Evolutionary conservation across 2,329 filamentous ascomycete genomes (phyloP).

Genomic region (Fusarium sp.): DNA sequence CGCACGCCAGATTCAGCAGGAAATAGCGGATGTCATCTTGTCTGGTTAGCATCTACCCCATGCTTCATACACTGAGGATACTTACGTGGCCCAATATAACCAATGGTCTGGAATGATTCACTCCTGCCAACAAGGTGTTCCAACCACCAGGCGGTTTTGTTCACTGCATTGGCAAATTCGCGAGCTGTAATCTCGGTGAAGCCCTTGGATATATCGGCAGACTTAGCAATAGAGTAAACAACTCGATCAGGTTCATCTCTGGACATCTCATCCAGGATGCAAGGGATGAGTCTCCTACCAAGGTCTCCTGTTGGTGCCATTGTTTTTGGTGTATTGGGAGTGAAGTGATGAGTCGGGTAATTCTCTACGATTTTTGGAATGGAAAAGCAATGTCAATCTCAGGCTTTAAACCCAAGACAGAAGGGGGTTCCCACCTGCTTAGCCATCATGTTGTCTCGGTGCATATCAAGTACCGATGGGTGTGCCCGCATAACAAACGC

Average conservation of each 20-base stretch:
- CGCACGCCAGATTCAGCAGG: neutral
- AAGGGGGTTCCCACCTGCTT: too few species aligned
- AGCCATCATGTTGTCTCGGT: neutral
- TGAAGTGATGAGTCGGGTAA: fast-evolving
- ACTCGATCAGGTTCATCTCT: neutral
- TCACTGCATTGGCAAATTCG: neutral
- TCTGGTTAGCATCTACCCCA: fast-evolving
- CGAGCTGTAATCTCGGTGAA: neutral
- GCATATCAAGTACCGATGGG: neutral
- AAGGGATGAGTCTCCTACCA: neutral
- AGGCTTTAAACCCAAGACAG: neutral
- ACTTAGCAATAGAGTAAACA: neutral
- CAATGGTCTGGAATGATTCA: neutral
- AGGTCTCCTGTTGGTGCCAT: neutral
- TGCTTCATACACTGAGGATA: fast-evolving
- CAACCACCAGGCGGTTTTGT: neutral
- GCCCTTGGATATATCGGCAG: fast-evolving
- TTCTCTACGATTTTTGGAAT: too few species aligned
- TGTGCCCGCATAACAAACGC: neutral
- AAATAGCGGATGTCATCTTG: neutral
- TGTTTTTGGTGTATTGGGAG: neutral
- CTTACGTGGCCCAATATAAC: neutral
- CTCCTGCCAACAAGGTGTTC: neutral
- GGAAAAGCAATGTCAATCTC: neutral
- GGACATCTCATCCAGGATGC: neutral